Conservation (phyloP, 768 basidiomycete species). For the Leccinum longicurvipes region DNA sequence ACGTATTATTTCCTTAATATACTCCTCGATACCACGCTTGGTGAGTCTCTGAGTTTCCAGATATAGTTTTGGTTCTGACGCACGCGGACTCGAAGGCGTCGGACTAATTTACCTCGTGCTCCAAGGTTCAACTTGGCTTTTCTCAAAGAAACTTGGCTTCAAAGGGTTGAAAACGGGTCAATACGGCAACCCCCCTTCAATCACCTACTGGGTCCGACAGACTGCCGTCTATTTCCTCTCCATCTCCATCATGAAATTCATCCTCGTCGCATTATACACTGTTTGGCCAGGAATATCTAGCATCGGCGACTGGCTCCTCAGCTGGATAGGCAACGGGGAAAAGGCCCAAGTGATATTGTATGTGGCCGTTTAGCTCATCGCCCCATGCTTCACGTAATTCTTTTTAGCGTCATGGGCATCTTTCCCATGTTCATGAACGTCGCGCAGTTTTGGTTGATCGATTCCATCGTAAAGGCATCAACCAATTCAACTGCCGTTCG, state of each 20-base stretch:
- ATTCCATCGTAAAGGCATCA: constrained; percentile 85
- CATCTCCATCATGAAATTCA: constrained; percentile 84
- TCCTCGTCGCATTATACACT: constrained; percentile 75
- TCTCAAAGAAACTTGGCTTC: constrained; percentile 60
- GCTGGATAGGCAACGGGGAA: constrained; percentile 70
- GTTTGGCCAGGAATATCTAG: constrained; percentile 67
- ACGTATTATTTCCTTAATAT: constrained; percentile 92
- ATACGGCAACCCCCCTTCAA: constrained; percentile 82
- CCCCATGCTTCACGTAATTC: constrained; percentile 5
- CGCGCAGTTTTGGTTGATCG: constrained; percentile 92
- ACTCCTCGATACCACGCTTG: constrained; percentile 71
- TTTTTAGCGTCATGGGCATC: constrained; percentile 76
- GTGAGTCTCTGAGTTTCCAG: constrained; percentile 40
- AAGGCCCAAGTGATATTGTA: constrained; percentile 78
- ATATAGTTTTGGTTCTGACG: constrained; percentile 6
- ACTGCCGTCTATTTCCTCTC: constrained; percentile 79
- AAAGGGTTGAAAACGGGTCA: constrained; percentile 84
- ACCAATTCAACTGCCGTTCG: constrained; percentile 38
- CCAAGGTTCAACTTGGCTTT: constrained; percentile 57
- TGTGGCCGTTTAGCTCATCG: constrained; percentile 29
- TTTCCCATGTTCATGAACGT: constrained; percentile 90
- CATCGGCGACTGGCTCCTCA: constrained; percentile 83
- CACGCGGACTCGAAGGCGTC: constrained; percentile 49
- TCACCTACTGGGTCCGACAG: constrained; percentile 71
- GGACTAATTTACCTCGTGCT: constrained; percentile 75